Base-by-base conservation (phyloP, 768 basidiomycete species). In the Naganishia vaughanmartiniae region DNA sequence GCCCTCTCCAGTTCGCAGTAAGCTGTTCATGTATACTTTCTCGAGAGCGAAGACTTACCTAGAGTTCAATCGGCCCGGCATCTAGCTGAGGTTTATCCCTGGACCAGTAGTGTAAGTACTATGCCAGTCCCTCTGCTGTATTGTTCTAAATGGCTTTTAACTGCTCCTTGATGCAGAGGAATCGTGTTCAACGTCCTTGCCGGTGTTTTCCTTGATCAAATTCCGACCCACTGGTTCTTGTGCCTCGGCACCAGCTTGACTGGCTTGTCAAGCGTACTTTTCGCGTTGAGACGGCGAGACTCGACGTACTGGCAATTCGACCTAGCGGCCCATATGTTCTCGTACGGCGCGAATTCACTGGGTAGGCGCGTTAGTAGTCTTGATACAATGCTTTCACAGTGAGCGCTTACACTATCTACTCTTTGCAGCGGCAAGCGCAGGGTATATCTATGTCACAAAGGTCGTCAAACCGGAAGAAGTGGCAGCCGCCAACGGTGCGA, bases 381-480 rank as follows among this genome's bases (percentile, higher is more conserved):
- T n/a, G 11, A 58, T 5, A 15, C 7, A 6, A 1, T n/a, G 1
- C 21, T 51, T 6, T 1, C n/a, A 51, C 3, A 7, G 7, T 14
- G 4, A 51, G 14, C 24, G 4, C 19, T 26, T 4, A 26, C 12
- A 3, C 24, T 24, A 26, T 10, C 36, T 21, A 63, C 36, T 34
- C 7, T 4, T n/a, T 24, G 14, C 24, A 51, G 48, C n/a, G 12
- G n/a, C n/a, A 24, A 26, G 24, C 39, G 24, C 60, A 15, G 28
- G 60, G 6, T 63, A 26, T 9, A 11, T 63, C 9, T 63, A 63
- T 19, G 26, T 63, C n/a, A 30, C 60, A 26, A 42, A 63, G 42
- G 39, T 30, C 24, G 33, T 63, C 4, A 39, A 39, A 45, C 39
- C 39, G 9, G n/a, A 26, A 4, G 60, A 63, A 45, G 39, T 63